These are phyloP conservation scores for Dalbergia cultrata DNA, from an alignment of 306 rosid species.

Conservation along the genomic window DNA sequence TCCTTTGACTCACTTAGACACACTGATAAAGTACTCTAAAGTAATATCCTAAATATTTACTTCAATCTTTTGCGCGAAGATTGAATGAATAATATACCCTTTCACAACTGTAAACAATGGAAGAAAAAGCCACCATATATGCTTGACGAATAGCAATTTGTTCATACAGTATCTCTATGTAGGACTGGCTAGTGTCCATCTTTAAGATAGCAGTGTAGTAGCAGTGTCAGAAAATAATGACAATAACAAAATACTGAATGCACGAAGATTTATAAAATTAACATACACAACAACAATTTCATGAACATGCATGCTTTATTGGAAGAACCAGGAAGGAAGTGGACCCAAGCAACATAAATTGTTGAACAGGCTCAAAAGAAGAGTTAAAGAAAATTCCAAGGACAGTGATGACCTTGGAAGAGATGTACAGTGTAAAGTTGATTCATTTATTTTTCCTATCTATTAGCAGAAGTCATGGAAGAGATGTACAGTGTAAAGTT, in stretches of 20 bases:
- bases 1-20: background rate
- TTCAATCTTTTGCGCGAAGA: background rate
- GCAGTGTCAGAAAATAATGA: too few relatives aligned
- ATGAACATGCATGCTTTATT: slow-evolving; percentile 7
- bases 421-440: background rate
- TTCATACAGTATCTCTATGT: background rate
- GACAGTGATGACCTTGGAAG: slow-evolving; percentile 12
- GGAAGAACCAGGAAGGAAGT: background rate
- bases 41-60: background rate
- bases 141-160: background rate
- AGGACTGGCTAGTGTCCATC: too few relatives aligned
- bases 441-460: background rate
- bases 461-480: slow-evolving; percentile 7
- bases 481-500: slow-evolving; percentile 8
- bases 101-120: background rate
- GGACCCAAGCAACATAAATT: slow-evolving; percentile 12
- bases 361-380: background rate
- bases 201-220: too few relatives aligned
- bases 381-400: slow-evolving; percentile 2
- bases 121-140: background rate
- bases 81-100: background rate
- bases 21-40: background rate
- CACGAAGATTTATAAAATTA: too few relatives aligned
- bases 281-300: background rate
- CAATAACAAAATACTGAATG: too few relatives aligned